phyloP scores from a whole-genome alignment of 176 grass and related monocot species.

The Cymbopogon citratus region DNA sequence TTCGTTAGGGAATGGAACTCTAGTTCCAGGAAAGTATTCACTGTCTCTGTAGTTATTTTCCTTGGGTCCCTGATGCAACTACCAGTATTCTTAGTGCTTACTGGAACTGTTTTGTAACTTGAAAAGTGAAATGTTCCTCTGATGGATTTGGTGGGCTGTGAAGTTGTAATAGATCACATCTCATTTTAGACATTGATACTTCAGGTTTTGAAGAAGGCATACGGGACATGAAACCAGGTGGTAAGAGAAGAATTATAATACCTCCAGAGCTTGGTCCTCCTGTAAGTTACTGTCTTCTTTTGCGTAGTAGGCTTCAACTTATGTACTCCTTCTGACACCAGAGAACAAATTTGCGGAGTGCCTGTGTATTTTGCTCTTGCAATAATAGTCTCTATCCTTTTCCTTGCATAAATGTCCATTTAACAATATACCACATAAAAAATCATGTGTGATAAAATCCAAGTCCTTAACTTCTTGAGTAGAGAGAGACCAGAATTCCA shows the following conservation, averaged over 20 bases:
- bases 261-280: conserved; percentile 97
- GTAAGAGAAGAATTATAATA: conserved; percentile 91
- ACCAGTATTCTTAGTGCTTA: conserved; percentile 1
- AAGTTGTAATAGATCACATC: conserved; percentile 4
- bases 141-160: not conserved
- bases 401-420: not conserved
- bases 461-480: conserved; percentile 10
- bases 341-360: not conserved
- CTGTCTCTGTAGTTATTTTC: not conserved
- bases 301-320: conserved; percentile 14
- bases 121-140: not conserved
- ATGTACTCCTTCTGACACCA: not conserved
- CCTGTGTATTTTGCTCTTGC: not conserved
- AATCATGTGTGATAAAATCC: not conserved
- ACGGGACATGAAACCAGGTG: conserved; percentile 89
- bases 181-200: conserved; percentile 34
- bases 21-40: conserved; percentile 86
- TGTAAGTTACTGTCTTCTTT: conserved; percentile 47
- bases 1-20: conserved; percentile 89
- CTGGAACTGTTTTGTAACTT: conserved; percentile 9
- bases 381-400: not conserved
- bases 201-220: conserved; percentile 99
- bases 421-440: not conserved
- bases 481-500: too few relatives aligned
- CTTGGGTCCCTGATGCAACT: not conserved